Conservation (phyloP, 345 rosid species). For the Rhodamnia rubescens region DNA sequence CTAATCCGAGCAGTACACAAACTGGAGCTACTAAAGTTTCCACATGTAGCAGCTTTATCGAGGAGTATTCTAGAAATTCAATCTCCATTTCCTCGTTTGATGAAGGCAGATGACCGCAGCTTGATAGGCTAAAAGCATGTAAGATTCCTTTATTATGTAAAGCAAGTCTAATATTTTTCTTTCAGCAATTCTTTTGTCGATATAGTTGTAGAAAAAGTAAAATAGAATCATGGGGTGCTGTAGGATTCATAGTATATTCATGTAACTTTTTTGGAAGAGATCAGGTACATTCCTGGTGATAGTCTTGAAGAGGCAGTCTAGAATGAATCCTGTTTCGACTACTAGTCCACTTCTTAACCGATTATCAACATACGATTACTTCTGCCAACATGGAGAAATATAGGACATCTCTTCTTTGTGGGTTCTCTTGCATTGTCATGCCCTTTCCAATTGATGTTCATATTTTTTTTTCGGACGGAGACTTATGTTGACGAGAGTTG, state of each 20-base stretch:
- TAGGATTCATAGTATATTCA: neutral
- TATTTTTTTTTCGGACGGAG: neutral
- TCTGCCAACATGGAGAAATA: neutral
- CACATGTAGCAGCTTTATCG: conserved; percentile 36
- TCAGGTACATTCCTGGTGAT: neutral
- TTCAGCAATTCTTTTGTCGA: neutral
- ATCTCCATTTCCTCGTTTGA: conserved; percentile 68
- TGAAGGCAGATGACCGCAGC: conserved; percentile 55
- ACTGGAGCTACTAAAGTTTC: conserved; percentile 25
- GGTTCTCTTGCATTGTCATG: neutral
- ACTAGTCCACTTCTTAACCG: neutral
- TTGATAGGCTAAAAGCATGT: neutral
- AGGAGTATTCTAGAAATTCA: conserved; percentile 77
- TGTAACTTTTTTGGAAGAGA: neutral
- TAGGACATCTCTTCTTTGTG: neutral
- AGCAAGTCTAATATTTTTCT: neutral
- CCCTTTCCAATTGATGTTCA: neutral
- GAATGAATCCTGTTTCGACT: neutral
- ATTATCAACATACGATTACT: neutral
- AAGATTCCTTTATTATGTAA: neutral
- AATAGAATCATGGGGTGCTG: neutral
- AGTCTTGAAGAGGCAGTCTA: neutral
- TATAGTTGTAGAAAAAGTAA: neutral
- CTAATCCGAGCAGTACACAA: conserved; percentile 20
- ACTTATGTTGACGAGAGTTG: neutral